Conservation (phyloP, 1,284 basidiomycete species). For the Tetrapyrgos nigripes region DNA sequence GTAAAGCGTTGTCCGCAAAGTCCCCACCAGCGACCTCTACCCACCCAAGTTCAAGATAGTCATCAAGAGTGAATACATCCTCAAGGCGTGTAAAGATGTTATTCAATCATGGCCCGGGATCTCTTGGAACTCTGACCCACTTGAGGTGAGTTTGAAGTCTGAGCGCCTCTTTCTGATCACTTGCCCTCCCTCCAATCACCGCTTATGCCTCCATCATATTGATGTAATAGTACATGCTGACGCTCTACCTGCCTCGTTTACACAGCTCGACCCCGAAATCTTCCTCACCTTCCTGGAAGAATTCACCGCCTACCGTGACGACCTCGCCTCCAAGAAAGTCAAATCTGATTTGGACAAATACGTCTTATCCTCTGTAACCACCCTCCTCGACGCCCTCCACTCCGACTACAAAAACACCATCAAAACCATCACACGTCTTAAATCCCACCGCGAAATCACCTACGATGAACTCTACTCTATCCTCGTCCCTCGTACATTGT, state of each 20-base stretch:
- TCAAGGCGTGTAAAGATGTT: conserved; percentile 60
- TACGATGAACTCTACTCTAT: conserved; percentile 60
- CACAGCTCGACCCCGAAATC: conserved; percentile 60
- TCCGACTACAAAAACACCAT: conserved; percentile 55
- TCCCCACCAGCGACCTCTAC: conserved; percentile 42
- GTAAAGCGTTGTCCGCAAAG: conserved; percentile 51
- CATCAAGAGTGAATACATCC: conserved; percentile 61
- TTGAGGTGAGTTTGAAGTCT: conserved; percentile 57
- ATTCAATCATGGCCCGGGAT: conserved; percentile 58
- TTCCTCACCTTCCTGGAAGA: conserved; percentile 57
- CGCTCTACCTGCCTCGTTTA: neutral
- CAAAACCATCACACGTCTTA: conserved; percentile 49
- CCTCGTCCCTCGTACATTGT: conserved; percentile 53
- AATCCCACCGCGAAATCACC: conserved; percentile 58
- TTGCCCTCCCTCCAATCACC: neutral
- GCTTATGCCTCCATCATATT: neutral
- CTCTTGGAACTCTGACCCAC: conserved; percentile 60
- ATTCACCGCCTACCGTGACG: conserved; percentile 49
- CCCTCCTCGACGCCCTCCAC: conserved; percentile 54
- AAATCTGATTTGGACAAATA: conserved; percentile 45
- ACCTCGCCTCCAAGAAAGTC: conserved; percentile 41
- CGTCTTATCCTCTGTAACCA: conserved; percentile 45
- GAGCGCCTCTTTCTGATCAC: conserved; percentile 1
- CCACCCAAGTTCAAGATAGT: conserved; percentile 56
- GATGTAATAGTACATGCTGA: neutral